A percentile compares a stretch with the other conserved stretches of the same genome.
Conservation (phyloP, 2,329 filamentous ascomycete genomes). For the Hansfordia pulvinata region DNA sequence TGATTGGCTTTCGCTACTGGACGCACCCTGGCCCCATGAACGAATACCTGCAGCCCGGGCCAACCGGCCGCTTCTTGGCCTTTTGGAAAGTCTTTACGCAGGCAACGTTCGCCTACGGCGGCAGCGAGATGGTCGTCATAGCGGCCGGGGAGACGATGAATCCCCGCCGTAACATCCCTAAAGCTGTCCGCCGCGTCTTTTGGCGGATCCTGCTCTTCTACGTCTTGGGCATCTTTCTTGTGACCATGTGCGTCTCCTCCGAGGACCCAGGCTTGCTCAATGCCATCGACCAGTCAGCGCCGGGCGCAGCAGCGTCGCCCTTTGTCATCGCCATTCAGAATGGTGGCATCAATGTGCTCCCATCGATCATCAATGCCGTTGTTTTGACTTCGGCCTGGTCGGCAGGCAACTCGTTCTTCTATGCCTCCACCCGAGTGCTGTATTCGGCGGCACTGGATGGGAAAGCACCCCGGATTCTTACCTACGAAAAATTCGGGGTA, state of each 20-base stretch:
- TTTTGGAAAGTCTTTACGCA: slow-evolving; percentile 32
- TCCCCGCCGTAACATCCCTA: slow-evolving; percentile 46
- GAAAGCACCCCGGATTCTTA: slow-evolving; percentile 20
- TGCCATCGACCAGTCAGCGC: slow-evolving; percentile 12
- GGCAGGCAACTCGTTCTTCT: slow-evolving; percentile 18
- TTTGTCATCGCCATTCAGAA: slow-evolving; percentile 53
- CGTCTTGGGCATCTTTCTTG: slow-evolving; percentile 44
- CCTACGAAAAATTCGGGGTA: slow-evolving; percentile 28
- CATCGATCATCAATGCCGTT: slow-evolving; percentile 53
- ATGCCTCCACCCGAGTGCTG: slow-evolving; percentile 8
- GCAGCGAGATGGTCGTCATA: slow-evolving; percentile 26
- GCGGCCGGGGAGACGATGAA: slow-evolving; percentile 46
- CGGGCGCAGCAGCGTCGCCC: slow-evolving; percentile 27
- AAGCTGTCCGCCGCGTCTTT: slow-evolving; percentile 51
- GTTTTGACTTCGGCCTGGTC: slow-evolving; percentile 33
- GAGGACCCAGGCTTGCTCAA: slow-evolving; percentile 16
- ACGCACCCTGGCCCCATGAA: slow-evolving; percentile 26
- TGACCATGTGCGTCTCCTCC: slow-evolving; percentile 20
- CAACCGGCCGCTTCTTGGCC: slow-evolving; percentile 24
- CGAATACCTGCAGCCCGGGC: slow-evolving; percentile 22
- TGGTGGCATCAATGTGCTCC: slow-evolving; percentile 45
- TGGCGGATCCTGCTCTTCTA: slow-evolving; percentile 53
- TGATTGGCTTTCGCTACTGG: slow-evolving; percentile 33
- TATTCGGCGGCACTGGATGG: slow-evolving; percentile 8
- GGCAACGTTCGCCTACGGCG: slow-evolving; percentile 32